Evolutionary conservation across 2,329 filamentous ascomycete genomes (phyloP).

Genomic region (Monilinia vaccinii-corymbosi): DNA sequence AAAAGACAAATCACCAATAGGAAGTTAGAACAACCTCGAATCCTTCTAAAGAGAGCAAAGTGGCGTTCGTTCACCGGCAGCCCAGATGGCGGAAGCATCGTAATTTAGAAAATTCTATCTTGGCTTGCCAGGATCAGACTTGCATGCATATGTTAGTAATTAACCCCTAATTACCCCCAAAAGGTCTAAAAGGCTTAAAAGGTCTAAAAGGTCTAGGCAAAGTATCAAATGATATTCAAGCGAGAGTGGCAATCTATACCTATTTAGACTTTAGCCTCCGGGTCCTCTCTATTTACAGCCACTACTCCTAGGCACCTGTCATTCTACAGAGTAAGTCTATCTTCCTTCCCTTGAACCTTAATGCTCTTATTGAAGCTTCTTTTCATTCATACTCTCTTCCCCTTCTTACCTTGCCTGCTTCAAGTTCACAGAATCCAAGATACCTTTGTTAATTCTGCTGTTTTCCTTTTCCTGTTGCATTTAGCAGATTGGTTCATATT

Average conservation of each 20-base stretch:
- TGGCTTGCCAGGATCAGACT: background rate
- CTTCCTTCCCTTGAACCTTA: background rate
- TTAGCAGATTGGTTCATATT: background rate
- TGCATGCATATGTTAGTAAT: background rate
- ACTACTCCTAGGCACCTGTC: background rate
- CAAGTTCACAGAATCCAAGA: background rate
- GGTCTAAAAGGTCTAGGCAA: background rate
- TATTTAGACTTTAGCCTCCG: background rate
- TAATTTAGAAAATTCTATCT: background rate
- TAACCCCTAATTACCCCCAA: background rate
- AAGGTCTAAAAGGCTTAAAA: background rate
- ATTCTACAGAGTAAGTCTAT: no score
- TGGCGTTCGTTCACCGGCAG: no score
- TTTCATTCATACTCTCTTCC: background rate
- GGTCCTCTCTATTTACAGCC: background rate
- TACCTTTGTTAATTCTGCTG: background rate
- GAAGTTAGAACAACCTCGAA: background rate
- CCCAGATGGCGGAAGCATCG: no score
- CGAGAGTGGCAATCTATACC: background rate
- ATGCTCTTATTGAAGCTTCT: background rate
- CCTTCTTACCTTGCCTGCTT: background rate
- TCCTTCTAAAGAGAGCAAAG: background rate
- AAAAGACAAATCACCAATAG: background rate
- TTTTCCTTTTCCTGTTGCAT: background rate
- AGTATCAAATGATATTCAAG: background rate